These are phyloP conservation scores for Populus ilicifolia DNA, from an alignment of 345 rosid genomes.

Conservation along the genomic window DNA sequence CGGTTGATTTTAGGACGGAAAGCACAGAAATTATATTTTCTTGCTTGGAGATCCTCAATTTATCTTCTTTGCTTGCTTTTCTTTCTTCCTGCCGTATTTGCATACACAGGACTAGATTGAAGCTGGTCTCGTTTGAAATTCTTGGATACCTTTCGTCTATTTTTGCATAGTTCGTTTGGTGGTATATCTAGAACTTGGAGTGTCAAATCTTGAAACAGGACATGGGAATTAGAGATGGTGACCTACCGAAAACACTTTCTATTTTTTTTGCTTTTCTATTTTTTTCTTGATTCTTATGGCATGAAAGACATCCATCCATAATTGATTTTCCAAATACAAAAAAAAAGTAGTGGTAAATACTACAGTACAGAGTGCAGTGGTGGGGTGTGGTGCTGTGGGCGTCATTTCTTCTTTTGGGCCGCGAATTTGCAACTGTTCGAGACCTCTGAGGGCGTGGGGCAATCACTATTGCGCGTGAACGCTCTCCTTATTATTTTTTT, in stretches of 20 bases:
- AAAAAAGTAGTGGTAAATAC: not conserved
- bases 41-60: not conserved
- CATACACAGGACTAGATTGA: not conserved
- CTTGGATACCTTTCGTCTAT: not conserved
- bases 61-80: not conserved
- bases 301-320: not conserved
- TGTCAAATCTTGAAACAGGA: not conserved
- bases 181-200: not conserved
- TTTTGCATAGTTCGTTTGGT: slow-evolving; percentile 10
- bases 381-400: not conserved
- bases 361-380: not conserved
- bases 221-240: not conserved
- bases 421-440: slow-evolving; percentile 6
- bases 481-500: not conserved
- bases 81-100: no score
- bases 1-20: not conserved
- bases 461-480: slow-evolving; percentile 36
- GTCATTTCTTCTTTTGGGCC: slow-evolving; percentile 18
- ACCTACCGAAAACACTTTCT: not conserved
- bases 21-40: not conserved
- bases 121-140: not conserved
- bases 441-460: slow-evolving; percentile 20
- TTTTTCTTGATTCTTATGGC: not conserved
- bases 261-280: not conserved
- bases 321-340: not conserved